These are phyloP conservation scores for Euphorbia pulcherrima DNA, from an alignment of 345 rosid genomes.

Conservation along the genomic window DNA sequence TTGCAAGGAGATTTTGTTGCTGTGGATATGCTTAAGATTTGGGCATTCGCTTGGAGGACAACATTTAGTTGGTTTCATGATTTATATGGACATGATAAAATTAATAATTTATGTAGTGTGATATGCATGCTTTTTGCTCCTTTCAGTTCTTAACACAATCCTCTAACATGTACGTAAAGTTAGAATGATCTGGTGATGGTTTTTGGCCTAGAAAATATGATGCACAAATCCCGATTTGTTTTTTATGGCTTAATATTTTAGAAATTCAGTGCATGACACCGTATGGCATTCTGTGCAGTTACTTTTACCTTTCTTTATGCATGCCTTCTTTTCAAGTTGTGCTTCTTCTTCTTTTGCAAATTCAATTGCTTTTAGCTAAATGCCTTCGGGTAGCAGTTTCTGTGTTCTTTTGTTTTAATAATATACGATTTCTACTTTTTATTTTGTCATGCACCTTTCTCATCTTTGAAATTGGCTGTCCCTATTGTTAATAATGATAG, in stretches of 20 bases:
- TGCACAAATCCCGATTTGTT: neutral
- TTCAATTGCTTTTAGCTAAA: neutral
- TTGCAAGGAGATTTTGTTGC: neutral
- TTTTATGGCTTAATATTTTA: too few relatives aligned
- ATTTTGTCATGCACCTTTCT: neutral
- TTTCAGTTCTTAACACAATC: neutral
- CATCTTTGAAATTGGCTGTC: neutral
- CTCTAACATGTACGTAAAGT: neutral
- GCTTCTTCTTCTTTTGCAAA: neutral
- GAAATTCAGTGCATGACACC: neutral
- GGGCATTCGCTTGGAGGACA: neutral
- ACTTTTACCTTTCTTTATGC: too few relatives aligned
- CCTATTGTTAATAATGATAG: conserved; percentile 40
- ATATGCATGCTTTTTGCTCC: neutral
- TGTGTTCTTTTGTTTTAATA: neutral
- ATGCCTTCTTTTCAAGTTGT: conserved; percentile 1
- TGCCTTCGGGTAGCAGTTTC: neutral
- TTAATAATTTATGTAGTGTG: too few relatives aligned
- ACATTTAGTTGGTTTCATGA: neutral
- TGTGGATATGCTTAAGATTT: neutral
- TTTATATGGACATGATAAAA: neutral
- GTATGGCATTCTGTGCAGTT: too few relatives aligned
- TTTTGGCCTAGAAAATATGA: neutral
- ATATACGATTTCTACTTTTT: neutral
- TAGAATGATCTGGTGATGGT: neutral